Conservation (phyloP, 345 rosid genomes). For the Angophora floribunda region DNA sequence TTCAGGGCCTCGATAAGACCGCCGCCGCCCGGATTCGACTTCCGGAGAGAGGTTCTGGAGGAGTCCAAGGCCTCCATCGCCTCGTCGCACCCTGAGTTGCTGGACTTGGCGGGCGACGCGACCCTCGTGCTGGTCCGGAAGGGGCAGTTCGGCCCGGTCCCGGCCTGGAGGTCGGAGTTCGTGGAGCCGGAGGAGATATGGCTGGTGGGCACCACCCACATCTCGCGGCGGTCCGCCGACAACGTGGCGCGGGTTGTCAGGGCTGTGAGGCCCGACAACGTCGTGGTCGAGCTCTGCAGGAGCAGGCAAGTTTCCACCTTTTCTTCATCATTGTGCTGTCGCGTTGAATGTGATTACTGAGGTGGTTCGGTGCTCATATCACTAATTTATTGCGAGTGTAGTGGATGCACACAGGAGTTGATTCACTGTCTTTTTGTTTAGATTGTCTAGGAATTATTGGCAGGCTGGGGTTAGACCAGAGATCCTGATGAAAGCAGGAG, state of each 20-base stretch:
- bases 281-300: slow-evolving; percentile 90
- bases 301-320: slow-evolving; percentile 56
- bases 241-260: slow-evolving; percentile 64
- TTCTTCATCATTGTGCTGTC: background rate
- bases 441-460: background rate
- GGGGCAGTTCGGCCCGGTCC: slow-evolving; percentile 59
- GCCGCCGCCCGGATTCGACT: slow-evolving; percentile 74
- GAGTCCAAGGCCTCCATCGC: slow-evolving; percentile 50
- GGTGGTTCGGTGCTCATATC: background rate
- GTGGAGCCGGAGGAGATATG: slow-evolving; percentile 75
- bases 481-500: background rate
- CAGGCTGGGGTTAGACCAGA: background rate
- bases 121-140: slow-evolving; percentile 49
- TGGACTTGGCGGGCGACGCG: slow-evolving; percentile 57
- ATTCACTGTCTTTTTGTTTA: background rate
- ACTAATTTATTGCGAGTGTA: background rate
- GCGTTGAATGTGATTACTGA: background rate
- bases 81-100: slow-evolving; percentile 35
- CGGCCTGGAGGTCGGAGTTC: slow-evolving; percentile 67
- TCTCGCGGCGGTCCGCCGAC: slow-evolving; percentile 49
- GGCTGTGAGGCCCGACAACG: slow-evolving; percentile 62
- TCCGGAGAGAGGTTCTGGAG: slow-evolving; percentile 36
- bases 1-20: slow-evolving; percentile 40
- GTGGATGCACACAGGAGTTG: background rate
- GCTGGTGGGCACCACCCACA: slow-evolving; percentile 69